Evolutionary conservation across 225 moss, liverwort and hornwort species (phyloP).

Genomic region (Climacium dendroides): DNA sequence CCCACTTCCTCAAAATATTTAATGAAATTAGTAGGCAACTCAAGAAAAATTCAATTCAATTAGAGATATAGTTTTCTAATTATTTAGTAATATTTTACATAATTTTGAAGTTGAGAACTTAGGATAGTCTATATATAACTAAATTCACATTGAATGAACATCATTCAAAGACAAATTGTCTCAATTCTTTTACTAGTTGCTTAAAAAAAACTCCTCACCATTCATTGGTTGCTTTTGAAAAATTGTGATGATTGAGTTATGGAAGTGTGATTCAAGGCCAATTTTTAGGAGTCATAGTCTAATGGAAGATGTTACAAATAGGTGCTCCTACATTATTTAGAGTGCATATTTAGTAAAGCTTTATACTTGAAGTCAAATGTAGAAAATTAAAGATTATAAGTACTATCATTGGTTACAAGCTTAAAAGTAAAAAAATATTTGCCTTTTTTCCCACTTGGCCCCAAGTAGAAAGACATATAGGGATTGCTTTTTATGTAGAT

Average conservation of each 20-base stretch:
- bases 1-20: no score
- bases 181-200: neutral
- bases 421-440: neutral
- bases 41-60: neutral
- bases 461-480: neutral
- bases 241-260: neutral
- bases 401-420: neutral
- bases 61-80: no score
- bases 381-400: neutral
- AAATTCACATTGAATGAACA: neutral
- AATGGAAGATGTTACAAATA: neutral
- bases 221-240: neutral
- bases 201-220: no score
- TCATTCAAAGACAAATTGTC: neutral
- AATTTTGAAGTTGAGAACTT: neutral
- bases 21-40: rapidly evolving
- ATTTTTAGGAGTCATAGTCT: neutral
- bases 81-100: neutral
- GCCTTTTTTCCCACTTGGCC: no score
- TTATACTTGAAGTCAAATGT: neutral
- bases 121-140: rapidly evolving
- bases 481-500: rapidly evolving
- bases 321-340: neutral
- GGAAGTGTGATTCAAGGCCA: neutral
- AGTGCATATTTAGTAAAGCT: neutral